Evolutionary conservation across 768 basidiomycete species (phyloP).

Genomic region (Xanthoconium purpureum): DNA sequence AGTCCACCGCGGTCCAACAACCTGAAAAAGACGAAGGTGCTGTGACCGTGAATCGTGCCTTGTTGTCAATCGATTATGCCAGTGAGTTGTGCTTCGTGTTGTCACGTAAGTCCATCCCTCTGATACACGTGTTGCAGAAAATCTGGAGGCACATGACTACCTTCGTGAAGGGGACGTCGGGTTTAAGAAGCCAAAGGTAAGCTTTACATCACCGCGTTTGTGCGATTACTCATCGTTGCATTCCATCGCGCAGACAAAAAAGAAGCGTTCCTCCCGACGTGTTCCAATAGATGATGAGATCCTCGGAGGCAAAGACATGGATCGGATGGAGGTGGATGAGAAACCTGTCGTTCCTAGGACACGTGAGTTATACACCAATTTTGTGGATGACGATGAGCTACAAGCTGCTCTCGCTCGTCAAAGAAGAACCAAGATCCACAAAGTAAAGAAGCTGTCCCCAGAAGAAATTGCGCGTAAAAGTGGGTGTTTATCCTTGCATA

Average conservation of each 20-base stretch:
- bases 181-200: conserved; percentile 92
- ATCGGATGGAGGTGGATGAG: conserved; percentile 77
- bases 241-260: conserved; percentile 66
- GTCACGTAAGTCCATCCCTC: background rate
- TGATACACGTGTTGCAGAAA: conserved; percentile 53
- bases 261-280: conserved; percentile 78
- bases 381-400: conserved; percentile 97
- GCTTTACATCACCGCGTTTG: conserved; percentile 4
- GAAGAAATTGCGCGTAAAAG: conserved; percentile 81
- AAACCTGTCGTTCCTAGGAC: conserved; percentile 64
- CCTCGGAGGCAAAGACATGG: conserved; percentile 11
- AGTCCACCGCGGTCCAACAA: conserved; percentile 35
- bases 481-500: conserved; percentile 35
- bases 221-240: background rate
- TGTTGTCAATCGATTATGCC: conserved; percentile 84
- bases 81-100: conserved; percentile 51
- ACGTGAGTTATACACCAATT: conserved; percentile 79
- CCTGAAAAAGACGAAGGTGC: conserved; percentile 48
- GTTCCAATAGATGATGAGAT: conserved; percentile 43
- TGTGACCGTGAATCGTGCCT: conserved; percentile 70
- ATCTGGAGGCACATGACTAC: conserved; percentile 83
- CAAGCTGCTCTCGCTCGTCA: conserved; percentile 89
- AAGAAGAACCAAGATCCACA: conserved; percentile 76
- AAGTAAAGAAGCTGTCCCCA: conserved; percentile 69
- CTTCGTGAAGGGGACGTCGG: conserved; percentile 87